A percentile compares a stretch with the other conserved stretches of the same genome.
Evolutionary conservation across 352 stramenopile genomes (phyloP).

Genomic region (Peronospora farinosa): DNA sequence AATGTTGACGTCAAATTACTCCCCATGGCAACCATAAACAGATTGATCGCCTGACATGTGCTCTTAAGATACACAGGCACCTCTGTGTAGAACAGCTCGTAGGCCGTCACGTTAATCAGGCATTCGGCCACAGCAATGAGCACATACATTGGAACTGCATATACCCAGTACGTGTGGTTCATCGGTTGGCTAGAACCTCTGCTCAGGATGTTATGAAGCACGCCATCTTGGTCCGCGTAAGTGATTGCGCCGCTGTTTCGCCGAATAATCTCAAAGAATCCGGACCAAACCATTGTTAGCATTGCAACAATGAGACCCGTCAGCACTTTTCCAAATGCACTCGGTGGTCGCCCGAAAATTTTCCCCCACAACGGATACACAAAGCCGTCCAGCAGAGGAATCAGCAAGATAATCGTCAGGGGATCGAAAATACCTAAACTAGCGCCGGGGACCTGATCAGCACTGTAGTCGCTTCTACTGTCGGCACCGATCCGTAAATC

Average conservation of each 20-base stretch:
- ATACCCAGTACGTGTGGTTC: conserved; percentile 79
- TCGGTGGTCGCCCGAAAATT: conserved; percentile 49
- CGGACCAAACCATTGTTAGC: conserved; percentile 81
- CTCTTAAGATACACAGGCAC: conserved; percentile 85
- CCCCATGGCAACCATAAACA: conserved; percentile 86
- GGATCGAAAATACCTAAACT: conserved; percentile 84
- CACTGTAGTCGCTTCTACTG: conserved; percentile 22
- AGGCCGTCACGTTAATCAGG: conserved; percentile 85
- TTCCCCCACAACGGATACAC: conserved; percentile 65
- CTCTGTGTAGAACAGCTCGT: conserved; percentile 86
- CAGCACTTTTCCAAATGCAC: conserved; percentile 76
- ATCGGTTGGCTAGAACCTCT: conserved; percentile 60
- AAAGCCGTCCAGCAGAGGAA: conserved; percentile 64
- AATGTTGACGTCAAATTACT: conserved; percentile 86
- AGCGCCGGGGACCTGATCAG: conserved; percentile 61
- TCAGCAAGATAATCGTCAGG: conserved; percentile 75
- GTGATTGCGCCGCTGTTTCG: conserved; percentile 39
- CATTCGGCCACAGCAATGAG: conserved; percentile 78
- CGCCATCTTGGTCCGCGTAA: conserved; percentile 28
- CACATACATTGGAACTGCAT: conserved; percentile 79
- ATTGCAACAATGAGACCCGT: conserved; percentile 67
- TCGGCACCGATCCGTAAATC: conserved; percentile 53
- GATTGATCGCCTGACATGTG: conserved; percentile 81
- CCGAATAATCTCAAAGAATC: conserved; percentile 74
- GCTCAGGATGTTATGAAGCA: conserved; percentile 34